Evolutionary conservation across 2,329 filamentous ascomycete genomes (phyloP).

Genomic region (Chrysosporium queenslandicum): DNA sequence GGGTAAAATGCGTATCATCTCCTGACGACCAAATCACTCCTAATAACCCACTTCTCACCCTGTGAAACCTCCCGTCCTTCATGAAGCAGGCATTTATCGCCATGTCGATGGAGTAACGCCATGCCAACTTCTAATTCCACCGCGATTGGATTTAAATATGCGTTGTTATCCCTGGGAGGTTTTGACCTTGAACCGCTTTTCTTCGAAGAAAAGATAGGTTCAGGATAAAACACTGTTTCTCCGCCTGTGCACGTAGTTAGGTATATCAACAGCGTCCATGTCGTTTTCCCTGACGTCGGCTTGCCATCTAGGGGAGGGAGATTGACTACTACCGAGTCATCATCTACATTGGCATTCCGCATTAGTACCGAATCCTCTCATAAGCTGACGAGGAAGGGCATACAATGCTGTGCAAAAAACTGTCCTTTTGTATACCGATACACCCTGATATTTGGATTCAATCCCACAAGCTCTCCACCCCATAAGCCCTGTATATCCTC

Average conservation of each 20-base stretch:
- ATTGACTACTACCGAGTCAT: slow-evolving; percentile 68
- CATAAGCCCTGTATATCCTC: slow-evolving; percentile 42
- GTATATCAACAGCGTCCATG: slow-evolving; percentile 85
- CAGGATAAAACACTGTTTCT: slow-evolving; percentile 84
- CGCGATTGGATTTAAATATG: slow-evolving; percentile 51
- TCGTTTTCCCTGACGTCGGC: slow-evolving; percentile 56
- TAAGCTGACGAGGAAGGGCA: slow-evolving; percentile 28
- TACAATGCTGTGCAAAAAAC: slow-evolving; percentile 89
- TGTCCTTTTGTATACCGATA: slow-evolving; percentile 80
- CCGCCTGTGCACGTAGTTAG: slow-evolving; percentile 76
- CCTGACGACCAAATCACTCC: slow-evolving; percentile 58
- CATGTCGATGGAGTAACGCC: slow-evolving; percentile 78
- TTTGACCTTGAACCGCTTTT: slow-evolving; percentile 5
- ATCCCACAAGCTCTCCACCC: slow-evolving; percentile 71
- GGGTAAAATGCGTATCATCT: slow-evolving; percentile 22
- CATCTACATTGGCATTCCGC: slow-evolving; percentile 46
- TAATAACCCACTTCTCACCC: slow-evolving; percentile 85
- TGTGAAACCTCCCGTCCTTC: slow-evolving; percentile 68
- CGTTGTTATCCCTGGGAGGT: neutral
- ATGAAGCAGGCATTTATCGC: slow-evolving; percentile 78
- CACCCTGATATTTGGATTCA: slow-evolving; percentile 80
- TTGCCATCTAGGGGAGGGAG: slow-evolving; percentile 38
- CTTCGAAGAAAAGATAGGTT: slow-evolving; percentile 37
- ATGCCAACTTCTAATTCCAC: slow-evolving; percentile 73
- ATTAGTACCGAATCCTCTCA: neutral